Evolutionary conservation across 805 yeast genomes (phyloP), one percentile per base, ranked within the genome.

Genomic region (Wickerhamomyces bisporus): DNA sequence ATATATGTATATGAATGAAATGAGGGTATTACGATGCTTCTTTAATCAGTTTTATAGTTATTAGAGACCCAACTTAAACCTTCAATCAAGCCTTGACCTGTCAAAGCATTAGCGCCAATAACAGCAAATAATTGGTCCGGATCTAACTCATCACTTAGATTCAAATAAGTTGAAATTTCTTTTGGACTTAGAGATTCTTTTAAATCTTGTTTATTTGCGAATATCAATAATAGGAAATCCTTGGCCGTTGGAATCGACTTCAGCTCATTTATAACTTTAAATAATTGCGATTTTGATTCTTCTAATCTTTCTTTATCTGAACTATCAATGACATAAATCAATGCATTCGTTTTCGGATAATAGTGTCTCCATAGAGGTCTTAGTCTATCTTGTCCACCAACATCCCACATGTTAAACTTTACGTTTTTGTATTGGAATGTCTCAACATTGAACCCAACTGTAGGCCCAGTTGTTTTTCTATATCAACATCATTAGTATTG

Each of bases 281-380:
- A 75, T 50, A 89, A 68, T 58, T 87, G 96, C 45, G 70, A 75
- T 48, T 81, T 83, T 18, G 93, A 83, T 60, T 84, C 93, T 36
- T 77, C 79, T 49, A 89, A 65, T 53, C 96, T 71, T 24, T 70
- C 74, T 32, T 64, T 57, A 61, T 88, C 95, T 7, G 84, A 77
- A 6, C 87, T 75, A 62, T 89, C 98, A 43, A 89, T 82, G 39
- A 89, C 97, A 60, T 86, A 89, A 39, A 89, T 86, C 41, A 89
- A 71, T 9, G 95, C 96, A 57, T 87, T 84, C 5, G 96, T 86
- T 27, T 95, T 95, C 11, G 95, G 85, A 63, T 84, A 87, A 64
- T 89, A 89, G 58, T 89, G 96, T 62, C 96, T 79, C 97, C 98
- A 89, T 41, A 89, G 70, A 0, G 94, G 95, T 57, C 96, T 77